phyloP scores from a whole-genome alignment of 1,284 basidiomycete species.

The Microbotryum lychnidis-dioicae region DNA sequence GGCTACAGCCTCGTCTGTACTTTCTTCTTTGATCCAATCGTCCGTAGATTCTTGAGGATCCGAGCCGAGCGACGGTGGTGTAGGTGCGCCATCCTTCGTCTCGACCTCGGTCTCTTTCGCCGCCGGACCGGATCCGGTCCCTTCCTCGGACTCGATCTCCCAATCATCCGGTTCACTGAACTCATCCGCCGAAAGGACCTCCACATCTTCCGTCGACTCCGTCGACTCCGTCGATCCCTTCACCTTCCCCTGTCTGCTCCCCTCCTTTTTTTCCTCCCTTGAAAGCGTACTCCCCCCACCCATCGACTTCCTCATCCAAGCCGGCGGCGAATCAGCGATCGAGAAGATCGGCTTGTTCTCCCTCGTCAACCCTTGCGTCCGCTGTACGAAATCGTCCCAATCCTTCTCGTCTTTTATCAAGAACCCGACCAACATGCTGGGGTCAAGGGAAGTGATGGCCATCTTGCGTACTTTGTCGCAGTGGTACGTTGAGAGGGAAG shows the following conservation, averaged over 20 bases:
- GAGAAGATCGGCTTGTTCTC: constrained; percentile 37
- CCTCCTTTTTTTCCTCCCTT: not conserved
- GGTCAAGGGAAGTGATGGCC: constrained; percentile 81
- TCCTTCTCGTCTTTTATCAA: constrained; percentile 71
- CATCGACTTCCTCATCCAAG: constrained; percentile 18
- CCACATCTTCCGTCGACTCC: not conserved
- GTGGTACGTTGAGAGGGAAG: constrained; percentile 80
- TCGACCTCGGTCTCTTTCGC: too few species aligned
- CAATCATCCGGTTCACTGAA: constrained; percentile 11
- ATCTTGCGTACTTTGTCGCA: constrained; percentile 89
- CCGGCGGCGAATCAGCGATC: constrained; percentile 32
- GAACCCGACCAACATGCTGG: constrained; percentile 94
- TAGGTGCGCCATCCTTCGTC: too few species aligned
- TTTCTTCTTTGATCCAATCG: too few species aligned
- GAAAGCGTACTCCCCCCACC: not conserved
- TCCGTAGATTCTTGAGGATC: too few species aligned
- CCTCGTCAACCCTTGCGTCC: constrained; percentile 39
- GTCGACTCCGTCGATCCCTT: not conserved
- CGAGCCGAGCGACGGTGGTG: too few species aligned
- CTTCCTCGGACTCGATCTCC: constrained; percentile 7
- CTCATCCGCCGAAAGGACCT: constrained; percentile 1
- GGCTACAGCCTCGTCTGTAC: too few species aligned
- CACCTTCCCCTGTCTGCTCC: not conserved
- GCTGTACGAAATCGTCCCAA: constrained; percentile 68
- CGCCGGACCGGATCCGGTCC: not conserved